These are phyloP conservation scores for Podosphaera xanthii DNA, from an alignment of 2,329 filamentous ascomycete species.

Conservation along the genomic window DNA sequence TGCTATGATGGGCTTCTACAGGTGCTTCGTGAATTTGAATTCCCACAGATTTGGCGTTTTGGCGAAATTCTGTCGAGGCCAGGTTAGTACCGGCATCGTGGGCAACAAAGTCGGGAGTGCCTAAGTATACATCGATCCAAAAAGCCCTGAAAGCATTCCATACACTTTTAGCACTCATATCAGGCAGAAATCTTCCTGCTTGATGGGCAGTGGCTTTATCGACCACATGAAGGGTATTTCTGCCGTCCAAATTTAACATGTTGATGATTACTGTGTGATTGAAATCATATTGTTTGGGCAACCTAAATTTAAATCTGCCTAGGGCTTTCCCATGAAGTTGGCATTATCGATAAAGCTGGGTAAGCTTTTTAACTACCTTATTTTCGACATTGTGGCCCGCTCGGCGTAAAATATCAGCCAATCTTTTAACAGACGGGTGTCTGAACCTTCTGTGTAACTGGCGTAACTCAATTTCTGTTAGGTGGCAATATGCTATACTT, in stretches of 20 bases:
- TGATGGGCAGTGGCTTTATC: constrained; percentile 1
- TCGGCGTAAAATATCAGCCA: neutral
- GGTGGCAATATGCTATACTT: neutral
- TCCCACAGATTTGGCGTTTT: neutral
- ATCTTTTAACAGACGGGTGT: neutral
- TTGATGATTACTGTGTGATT: constrained; percentile 2
- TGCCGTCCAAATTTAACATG: constrained; percentile 2
- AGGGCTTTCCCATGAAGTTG: neutral
- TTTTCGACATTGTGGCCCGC: neutral
- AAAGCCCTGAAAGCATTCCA: constrained; percentile 1
- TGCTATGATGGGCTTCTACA: constrained; percentile 1
- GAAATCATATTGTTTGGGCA: neutral
- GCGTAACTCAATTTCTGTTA: neutral
- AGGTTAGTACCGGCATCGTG: constrained; percentile 2
- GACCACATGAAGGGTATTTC: constrained; percentile 1
- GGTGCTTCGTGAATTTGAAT: neutral
- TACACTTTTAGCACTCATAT: neutral
- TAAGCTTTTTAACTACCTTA: neutral
- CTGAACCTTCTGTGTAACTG: neutral
- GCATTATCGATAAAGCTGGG: neutral
- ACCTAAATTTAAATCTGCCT: neutral
- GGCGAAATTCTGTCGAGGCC: constrained; percentile 2
- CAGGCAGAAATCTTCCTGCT: constrained; percentile 1
- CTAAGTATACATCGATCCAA: constrained; percentile 3
- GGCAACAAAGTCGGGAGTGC: neutral